These are phyloP conservation scores for Bothriochloa decipiens DNA, from an alignment of 176 grass and related monocot genomes.

Conservation along the genomic window DNA sequence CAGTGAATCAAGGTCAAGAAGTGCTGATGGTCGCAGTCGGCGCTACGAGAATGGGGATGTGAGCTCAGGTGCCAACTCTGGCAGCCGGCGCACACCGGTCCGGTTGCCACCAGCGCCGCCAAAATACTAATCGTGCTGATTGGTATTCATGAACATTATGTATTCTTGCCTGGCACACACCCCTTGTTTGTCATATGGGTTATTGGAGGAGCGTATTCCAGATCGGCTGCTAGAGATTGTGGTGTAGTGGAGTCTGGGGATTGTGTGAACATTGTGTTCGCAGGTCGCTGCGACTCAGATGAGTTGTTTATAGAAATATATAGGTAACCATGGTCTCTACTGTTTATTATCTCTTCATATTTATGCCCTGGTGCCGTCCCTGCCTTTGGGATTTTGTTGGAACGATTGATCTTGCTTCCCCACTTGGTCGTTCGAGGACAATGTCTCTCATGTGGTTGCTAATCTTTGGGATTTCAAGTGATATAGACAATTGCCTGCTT, in stretches of 20 bases:
- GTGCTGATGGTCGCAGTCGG: slow-evolving; percentile 55
- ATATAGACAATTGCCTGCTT: not conserved
- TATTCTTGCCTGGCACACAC: slow-evolving; percentile 60
- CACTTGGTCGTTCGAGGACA: not conserved
- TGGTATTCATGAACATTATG: slow-evolving; percentile 37
- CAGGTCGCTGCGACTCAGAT: slow-evolving; percentile 26
- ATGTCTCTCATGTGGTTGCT: not conserved
- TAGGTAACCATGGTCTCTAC: slow-evolving; percentile 41
- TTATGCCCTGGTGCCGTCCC: slow-evolving; percentile 11
- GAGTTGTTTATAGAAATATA: slow-evolving; percentile 65
- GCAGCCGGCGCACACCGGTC: slow-evolving; percentile 76
- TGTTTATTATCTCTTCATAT: slow-evolving; percentile 25
- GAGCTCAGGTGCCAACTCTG: slow-evolving; percentile 62
- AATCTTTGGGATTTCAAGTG: not conserved
- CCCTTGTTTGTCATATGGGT: slow-evolving; percentile 41
- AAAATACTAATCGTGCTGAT: slow-evolving; percentile 63
- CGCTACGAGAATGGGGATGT: slow-evolving; percentile 73
- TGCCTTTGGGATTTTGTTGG: slow-evolving; percentile 6
- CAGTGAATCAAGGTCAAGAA: slow-evolving; percentile 70
- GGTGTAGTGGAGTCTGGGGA: slow-evolving; percentile 35
- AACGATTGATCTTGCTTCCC: not conserved
- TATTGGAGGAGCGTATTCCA: slow-evolving; percentile 35
- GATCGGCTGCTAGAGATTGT: slow-evolving; percentile 34
- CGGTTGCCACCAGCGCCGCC: slow-evolving; percentile 80
- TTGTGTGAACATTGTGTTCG: slow-evolving; percentile 38